A percentile compares a stretch with the other conserved stretches of the same genome.
Conservation (phyloP, 2,329 filamentous ascomycete genomes). For the Byssothecium circinans region DNA sequence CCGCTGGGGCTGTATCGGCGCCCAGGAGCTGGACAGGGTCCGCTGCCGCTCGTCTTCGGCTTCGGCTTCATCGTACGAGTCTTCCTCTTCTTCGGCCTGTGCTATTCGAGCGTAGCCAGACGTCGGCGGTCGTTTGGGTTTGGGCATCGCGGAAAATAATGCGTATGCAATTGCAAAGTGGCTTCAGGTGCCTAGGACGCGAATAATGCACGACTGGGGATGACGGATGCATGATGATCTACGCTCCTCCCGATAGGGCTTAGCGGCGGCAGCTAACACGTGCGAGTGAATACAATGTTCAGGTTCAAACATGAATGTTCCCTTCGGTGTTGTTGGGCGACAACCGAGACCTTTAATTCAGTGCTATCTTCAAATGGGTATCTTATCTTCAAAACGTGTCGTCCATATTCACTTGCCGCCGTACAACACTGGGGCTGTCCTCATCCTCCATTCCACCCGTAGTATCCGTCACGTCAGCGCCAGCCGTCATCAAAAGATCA, state of each 20-base stretch:
- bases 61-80: constrained; percentile 42
- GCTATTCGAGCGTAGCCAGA: constrained; percentile 56
- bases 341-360: too few species aligned
- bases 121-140: constrained; percentile 44
- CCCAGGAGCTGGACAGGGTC: constrained; percentile 47
- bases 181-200: too few species aligned
- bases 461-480: constrained; percentile 58
- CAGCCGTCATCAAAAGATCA: constrained; percentile 75
- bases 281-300: neutral
- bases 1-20: constrained; percentile 51
- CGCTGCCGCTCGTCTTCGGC: constrained; percentile 45
- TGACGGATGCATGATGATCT: constrained; percentile 18
- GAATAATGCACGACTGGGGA: too few species aligned
- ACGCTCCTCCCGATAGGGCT: neutral
- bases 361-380: too few species aligned
- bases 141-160: constrained; percentile 32
- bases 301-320: too few species aligned
- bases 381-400: constrained; percentile 47
- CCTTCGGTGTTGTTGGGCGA: too few species aligned
- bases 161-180: constrained; percentile 14
- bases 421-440: constrained; percentile 48
- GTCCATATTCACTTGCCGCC: constrained; percentile 49
- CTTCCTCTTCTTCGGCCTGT: constrained; percentile 55
- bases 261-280: neutral
- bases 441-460: constrained; percentile 46